These are phyloP conservation scores for Fremontodendron californicum DNA, from an alignment of 345 rosid species.

Conservation along the genomic window DNA sequence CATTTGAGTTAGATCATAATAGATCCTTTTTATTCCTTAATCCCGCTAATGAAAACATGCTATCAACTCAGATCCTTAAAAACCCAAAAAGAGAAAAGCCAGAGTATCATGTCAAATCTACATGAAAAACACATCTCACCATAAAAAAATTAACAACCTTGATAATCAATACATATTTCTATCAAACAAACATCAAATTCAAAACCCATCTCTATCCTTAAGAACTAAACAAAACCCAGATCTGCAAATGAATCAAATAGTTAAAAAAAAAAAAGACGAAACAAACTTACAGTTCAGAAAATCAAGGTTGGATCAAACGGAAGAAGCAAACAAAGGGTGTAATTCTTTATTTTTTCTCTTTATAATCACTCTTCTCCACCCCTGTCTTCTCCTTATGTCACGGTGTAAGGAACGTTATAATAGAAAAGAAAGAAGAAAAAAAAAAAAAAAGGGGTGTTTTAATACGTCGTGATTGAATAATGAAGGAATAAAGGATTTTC, in stretches of 20 bases:
- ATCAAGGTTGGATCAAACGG: slow-evolving; percentile 4
- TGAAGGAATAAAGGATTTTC: not conserved
- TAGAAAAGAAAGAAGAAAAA: not conserved
- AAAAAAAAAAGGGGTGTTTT: not conserved
- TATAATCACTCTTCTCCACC: not conserved
- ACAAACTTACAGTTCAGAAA: slow-evolving; percentile 17
- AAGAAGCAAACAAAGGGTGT: not conserved
- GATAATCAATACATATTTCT: not conserved
- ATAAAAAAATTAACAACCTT: not conserved
- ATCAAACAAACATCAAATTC: not conserved
- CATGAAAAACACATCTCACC: not conserved
- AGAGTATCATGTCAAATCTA: not conserved
- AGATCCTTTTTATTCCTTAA: not conserved
- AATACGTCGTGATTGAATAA: not conserved
- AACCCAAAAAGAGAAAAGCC: not conserved
- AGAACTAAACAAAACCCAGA: slow-evolving; percentile 7
- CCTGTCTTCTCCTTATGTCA: slow-evolving; percentile 6
- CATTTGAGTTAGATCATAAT: not conserved
- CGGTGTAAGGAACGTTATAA: not conserved
- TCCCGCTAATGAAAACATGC: not conserved
- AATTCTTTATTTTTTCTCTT: not conserved
- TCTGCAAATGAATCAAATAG: slow-evolving; percentile 7
- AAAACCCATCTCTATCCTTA: not conserved
- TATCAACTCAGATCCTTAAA: slow-evolving; percentile 2
- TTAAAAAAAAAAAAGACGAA: not conserved